A percentile compares a stretch with the other conserved stretches of the same genome.
Evolutionary conservation across 805 yeast genomes (phyloP).

Genomic region (Yarrowia sp.): DNA sequence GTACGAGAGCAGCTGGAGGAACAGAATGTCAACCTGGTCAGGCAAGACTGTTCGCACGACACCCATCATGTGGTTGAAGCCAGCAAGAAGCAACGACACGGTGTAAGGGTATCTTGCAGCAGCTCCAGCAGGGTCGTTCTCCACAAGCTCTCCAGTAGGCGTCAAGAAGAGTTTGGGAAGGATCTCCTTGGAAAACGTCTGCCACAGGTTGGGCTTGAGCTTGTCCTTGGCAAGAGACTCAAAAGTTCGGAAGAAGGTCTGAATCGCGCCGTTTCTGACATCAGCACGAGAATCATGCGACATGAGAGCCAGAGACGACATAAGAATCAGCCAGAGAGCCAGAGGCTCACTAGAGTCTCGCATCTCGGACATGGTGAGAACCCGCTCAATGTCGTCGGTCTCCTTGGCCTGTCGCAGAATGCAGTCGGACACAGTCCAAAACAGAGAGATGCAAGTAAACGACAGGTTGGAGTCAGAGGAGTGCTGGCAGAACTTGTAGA

Average conservation of each 20-base stretch:
- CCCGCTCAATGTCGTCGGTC: slow-evolving; percentile 32
- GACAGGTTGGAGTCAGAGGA: slow-evolving; percentile 76
- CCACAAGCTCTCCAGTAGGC: slow-evolving; percentile 6
- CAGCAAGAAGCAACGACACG: background rate
- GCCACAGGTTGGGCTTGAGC: slow-evolving; percentile 11
- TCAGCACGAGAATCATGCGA: slow-evolving; percentile 68
- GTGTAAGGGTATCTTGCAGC: slow-evolving; percentile 19
- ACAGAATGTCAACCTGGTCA: slow-evolving; percentile 16
- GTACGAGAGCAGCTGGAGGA: slow-evolving; percentile 4
- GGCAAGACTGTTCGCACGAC: background rate
- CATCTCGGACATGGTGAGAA: slow-evolving; percentile 26
- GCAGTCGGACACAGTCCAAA: slow-evolving; percentile 88
- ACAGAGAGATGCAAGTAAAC: slow-evolving; percentile 85
- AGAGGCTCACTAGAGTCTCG: slow-evolving; percentile 30
- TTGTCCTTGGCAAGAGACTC: slow-evolving; percentile 41
- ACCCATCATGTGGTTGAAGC: slow-evolving; percentile 23
- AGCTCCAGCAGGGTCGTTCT: slow-evolving; percentile 19
- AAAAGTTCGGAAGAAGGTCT: slow-evolving; percentile 79
- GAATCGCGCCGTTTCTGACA: slow-evolving; percentile 85
- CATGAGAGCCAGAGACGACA: slow-evolving; percentile 60
- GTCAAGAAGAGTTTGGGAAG: slow-evolving; percentile 9
- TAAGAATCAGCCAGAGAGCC: slow-evolving; percentile 62
- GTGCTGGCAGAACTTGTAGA: slow-evolving; percentile 71
- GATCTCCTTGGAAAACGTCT: slow-evolving; percentile 6
- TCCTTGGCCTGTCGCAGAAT: slow-evolving; percentile 38